A percentile compares a stretch with the other conserved stretches of the same genome.
Conservation (phyloP, 2,329 filamentous ascomycete genomes). For the Fusarium hainanense region DNA sequence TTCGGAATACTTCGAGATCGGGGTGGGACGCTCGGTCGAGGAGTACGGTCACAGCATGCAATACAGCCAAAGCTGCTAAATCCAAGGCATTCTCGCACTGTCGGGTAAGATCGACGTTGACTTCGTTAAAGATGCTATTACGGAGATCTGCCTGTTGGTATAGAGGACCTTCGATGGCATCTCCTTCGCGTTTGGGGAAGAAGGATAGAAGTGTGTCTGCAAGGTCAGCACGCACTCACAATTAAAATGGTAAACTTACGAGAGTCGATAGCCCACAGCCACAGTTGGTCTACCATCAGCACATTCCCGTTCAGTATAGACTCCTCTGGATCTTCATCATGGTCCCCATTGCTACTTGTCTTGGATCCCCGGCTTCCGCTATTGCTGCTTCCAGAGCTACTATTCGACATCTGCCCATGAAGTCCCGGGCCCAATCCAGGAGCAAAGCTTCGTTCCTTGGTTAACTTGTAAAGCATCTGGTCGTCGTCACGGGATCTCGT, state of each 20-base stretch:
- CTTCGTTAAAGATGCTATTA: slow-evolving; percentile 72
- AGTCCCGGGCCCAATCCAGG: slow-evolving; percentile 41
- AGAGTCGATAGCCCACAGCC: slow-evolving; percentile 68
- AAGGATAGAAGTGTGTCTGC: slow-evolving; percentile 64
- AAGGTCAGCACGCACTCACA: background rate
- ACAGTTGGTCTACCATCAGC: slow-evolving; percentile 75
- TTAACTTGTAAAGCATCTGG: slow-evolving; percentile 75
- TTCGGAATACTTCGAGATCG: slow-evolving; percentile 71
- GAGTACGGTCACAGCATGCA: slow-evolving; percentile 71
- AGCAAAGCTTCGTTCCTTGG: slow-evolving; percentile 57
- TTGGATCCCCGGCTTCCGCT: slow-evolving; percentile 45
- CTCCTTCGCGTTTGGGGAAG: slow-evolving; percentile 66
- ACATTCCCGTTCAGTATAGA: slow-evolving; percentile 65
- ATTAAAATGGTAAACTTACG: slow-evolving; percentile 50
- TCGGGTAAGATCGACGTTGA: slow-evolving; percentile 72
- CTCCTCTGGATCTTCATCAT: slow-evolving; percentile 52
- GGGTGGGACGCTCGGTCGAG: slow-evolving; percentile 69
- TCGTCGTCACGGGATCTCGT: slow-evolving; percentile 71
- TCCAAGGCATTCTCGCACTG: slow-evolving; percentile 71
- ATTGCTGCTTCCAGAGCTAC: slow-evolving; percentile 40
- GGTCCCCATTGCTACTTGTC: slow-evolving; percentile 45
- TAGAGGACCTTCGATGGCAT: slow-evolving; percentile 64
- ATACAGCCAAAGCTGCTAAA: slow-evolving; percentile 69
- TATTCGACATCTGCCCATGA: slow-evolving; percentile 48
- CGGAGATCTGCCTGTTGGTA: slow-evolving; percentile 71